phyloP scores from a whole-genome alignment of 129 eudicot genomes.

The Ambrosia artemisiifolia region DNA sequence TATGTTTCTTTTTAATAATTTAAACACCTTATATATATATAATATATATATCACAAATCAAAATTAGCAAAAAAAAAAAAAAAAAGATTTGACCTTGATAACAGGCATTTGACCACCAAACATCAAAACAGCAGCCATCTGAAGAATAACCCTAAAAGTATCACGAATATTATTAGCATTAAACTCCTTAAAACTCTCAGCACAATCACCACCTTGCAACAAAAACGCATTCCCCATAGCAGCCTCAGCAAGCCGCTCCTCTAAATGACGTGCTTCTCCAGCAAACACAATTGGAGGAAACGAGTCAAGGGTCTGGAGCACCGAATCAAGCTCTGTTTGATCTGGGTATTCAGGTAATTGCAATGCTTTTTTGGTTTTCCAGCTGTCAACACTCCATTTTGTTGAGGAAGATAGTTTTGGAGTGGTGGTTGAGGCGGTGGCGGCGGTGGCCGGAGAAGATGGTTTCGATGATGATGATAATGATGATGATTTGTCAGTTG shows the following conservation, averaged over 20 bases:
- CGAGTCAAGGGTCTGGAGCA: slow-evolving; percentile 60
- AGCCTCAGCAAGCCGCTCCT: slow-evolving; percentile 76
- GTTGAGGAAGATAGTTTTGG: slow-evolving; percentile 25
- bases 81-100: slow-evolving; percentile 49
- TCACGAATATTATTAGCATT: slow-evolving; percentile 89
- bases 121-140: slow-evolving; percentile 89
- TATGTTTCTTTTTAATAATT: too few species aligned
- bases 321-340: slow-evolving; percentile 61
- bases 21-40: too few species aligned
- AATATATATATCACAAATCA: not conserved
- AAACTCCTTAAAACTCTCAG: slow-evolving; percentile 93
- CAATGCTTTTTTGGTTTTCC: slow-evolving; percentile 79
- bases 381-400: slow-evolving; percentile 67
- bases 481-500: slow-evolving; percentile 12
- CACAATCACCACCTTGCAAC: slow-evolving; percentile 93
- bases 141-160: slow-evolving; percentile 78
- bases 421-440: slow-evolving; percentile 38
- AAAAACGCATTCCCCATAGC: slow-evolving; percentile 88
- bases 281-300: slow-evolving; percentile 94
- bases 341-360: slow-evolving; percentile 86
- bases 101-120: slow-evolving; percentile 96
- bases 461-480: slow-evolving; percentile 25
- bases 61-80: slow-evolving; percentile 5
- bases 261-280: slow-evolving; percentile 78
- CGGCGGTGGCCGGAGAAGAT: slow-evolving; percentile 34